These are phyloP conservation scores for Alternaria metachromatica DNA, from an alignment of 2,329 filamentous ascomycete genomes.

Conservation along the genomic window DNA sequence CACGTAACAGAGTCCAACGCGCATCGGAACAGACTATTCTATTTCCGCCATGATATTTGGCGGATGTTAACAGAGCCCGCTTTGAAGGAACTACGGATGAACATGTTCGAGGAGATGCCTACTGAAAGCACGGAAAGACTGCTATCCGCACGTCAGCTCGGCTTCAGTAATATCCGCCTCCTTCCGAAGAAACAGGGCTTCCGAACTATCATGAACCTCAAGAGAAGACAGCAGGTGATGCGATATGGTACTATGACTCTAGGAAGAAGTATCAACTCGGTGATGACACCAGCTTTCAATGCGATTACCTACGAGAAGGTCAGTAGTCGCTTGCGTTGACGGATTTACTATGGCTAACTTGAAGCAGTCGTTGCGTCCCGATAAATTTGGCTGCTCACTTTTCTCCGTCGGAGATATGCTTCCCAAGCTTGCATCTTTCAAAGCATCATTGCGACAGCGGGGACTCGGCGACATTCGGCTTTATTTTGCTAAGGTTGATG, in stretches of 20 bases:
- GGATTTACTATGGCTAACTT: slow-evolving; percentile 8
- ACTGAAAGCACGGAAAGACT: slow-evolving; percentile 62
- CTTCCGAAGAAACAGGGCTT: slow-evolving; percentile 80
- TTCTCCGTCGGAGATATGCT: slow-evolving; percentile 85
- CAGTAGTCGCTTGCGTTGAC: slow-evolving; percentile 10
- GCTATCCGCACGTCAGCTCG: slow-evolving; percentile 69
- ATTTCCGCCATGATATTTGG: slow-evolving; percentile 96
- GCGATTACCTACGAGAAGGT: slow-evolving; percentile 82
- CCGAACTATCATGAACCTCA: slow-evolving; percentile 86
- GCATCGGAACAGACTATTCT: slow-evolving; percentile 84
- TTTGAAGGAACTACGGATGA: slow-evolving; percentile 68
- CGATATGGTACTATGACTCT: slow-evolving; percentile 63
- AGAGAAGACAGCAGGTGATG: slow-evolving; percentile 64
- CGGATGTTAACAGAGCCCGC: slow-evolving; percentile 75
- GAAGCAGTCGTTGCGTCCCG: slow-evolving; percentile 50
- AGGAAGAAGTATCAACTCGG: slow-evolving; percentile 71
- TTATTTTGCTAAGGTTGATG: slow-evolving; percentile 93
- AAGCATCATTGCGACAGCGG: slow-evolving; percentile 53
- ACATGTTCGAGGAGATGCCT: slow-evolving; percentile 81
- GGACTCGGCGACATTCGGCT: slow-evolving; percentile 55
- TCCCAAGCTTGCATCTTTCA: slow-evolving; percentile 73
- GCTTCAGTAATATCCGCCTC: slow-evolving; percentile 79
- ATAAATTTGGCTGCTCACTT: slow-evolving; percentile 76
- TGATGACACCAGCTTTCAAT: slow-evolving; percentile 76
- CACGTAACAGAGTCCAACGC: slow-evolving; percentile 90